Base-by-base conservation (phyloP, 306 rosid species). In the Citrullus colocynthis region DNA sequence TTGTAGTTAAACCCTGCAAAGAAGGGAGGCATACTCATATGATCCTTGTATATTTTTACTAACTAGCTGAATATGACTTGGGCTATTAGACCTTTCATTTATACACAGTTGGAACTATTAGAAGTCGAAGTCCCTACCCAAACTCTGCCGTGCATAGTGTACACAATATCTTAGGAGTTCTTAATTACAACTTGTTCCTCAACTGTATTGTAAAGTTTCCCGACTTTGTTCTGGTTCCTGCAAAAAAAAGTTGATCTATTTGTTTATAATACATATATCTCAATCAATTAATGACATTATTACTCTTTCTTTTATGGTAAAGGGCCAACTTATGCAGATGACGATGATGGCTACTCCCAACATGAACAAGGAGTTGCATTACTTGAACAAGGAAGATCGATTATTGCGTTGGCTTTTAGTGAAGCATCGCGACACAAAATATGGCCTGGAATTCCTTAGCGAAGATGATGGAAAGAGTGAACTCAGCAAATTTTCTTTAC, bases 311-410 rank as follows among this genome's bases (percentile, higher is more conserved):
- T 58, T 10, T 48, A 7, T 81, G 74, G 67, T 85, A 52, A 75
- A 95, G 98, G 98, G 97, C 78, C 85, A 78, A 58, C 74, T 95
- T 85, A 87, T 90, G 98, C 98, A 95, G 86, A 86, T 92, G 89
- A 92, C 95, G 44, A 89, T 94, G 97, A 94, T 94, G 98, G 91
- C 98, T 76, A 87, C 91, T 5, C 97, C 97, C 10, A 86, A 85
- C 87, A 86, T 91, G 80, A 94, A 94, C 91, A 89, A 90, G 81
- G 98, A 94, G 90, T 86, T 94, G 74, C 97, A 87, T 76, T 95
- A 95, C 90, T 85, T 95, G 77, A 92, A 90, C 90, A 92, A 92
- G 88, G 98, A 95, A 84, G 98, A 95, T 76, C 83, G 91, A 8
- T 81, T 92, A 44, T 82, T 92, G 78, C 96, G 96, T 30, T 90